Conservation (phyloP, 805 yeast genomes). For the Candida tammaniensis region DNA sequence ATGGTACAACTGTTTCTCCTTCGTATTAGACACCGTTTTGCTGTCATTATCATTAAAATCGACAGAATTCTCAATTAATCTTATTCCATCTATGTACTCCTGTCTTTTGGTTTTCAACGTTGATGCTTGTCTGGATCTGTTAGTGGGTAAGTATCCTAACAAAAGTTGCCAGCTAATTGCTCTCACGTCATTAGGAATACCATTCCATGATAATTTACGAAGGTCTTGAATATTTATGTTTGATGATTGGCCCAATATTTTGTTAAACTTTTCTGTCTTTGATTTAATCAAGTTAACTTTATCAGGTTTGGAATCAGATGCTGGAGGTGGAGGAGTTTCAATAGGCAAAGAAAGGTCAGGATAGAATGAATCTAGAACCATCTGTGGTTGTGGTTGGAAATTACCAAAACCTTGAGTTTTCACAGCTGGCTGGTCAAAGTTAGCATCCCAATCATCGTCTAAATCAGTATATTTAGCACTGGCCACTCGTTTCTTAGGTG, state of each 20-base stretch:
- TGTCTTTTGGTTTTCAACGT: constrained; percentile 77
- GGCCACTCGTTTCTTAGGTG: constrained; percentile 11
- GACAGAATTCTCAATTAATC: constrained; percentile 49
- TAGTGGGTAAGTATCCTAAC: constrained; percentile 87
- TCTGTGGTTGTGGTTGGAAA: constrained; percentile 13
- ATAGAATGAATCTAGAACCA: constrained; percentile 32
- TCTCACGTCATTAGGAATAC: constrained; percentile 78
- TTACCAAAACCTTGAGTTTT: constrained; percentile 12
- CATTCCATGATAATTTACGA: constrained; percentile 87
- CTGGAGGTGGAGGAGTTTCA: constrained; percentile 4
- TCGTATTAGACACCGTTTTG: constrained; percentile 26
- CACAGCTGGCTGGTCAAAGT: constrained; percentile 36
- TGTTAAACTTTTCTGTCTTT: constrained; percentile 65
- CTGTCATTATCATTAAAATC: constrained; percentile 29
- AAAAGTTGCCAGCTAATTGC: constrained; percentile 87
- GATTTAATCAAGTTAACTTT: constrained; percentile 58
- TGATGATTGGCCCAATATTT: constrained; percentile 49
- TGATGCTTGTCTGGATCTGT: constrained; percentile 66
- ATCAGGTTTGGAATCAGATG: constrained; percentile 28
- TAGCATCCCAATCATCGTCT: constrained; percentile 91
- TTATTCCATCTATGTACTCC: constrained; percentile 77
- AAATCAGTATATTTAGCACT: constrained; percentile 56
- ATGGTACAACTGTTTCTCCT: constrained; percentile 68
- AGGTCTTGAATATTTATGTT: constrained; percentile 65
- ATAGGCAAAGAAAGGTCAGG: constrained; percentile 35